Evolutionary conservation across 148 eudicot genomes (phyloP), one percentile per base, ranked within the genome.

Genomic region (Pharnaceum exiguum): DNA sequence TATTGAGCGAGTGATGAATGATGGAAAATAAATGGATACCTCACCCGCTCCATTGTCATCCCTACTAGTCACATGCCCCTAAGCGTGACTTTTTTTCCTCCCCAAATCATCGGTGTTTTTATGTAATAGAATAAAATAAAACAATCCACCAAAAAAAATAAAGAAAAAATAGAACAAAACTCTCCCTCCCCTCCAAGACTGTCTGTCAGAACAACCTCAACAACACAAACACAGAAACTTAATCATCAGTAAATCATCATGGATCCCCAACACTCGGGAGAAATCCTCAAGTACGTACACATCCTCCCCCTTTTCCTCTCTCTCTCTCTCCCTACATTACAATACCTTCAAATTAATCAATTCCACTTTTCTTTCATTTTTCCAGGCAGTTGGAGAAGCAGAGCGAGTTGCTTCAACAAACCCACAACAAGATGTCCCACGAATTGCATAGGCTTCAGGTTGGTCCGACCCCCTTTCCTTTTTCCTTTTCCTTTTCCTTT

Each of bases 351-450:
- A 13, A 24, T 44, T 45, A 21, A 12, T 18, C 27, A 23, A 28
- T 26, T 70, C 25, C 5, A 4, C 7, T 13, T 4, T 4, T 24
- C 5, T 13, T 3, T 9, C 11, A 16, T 31, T 46, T 16, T 1
- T 39, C 11, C 51, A 83, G 85, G 73, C 83, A 80, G 40, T 74
- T 82, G 75, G 84, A 76, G 68, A 79, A 82, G 71, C 79, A 79
- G 62, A 53, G 59, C 7, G 77, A 74, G 55, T 62, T 76, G 35
- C 77, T 79, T 13, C 57, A 63, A 62, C 73, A 81, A 46, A 76
- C 82, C 15, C 70, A 75, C 39, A 71, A 65, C 55, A 73, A 72
- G 16, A 78, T 84, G 82, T 60, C 83, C 21, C 77, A 75, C 35
- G 86, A 81, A 57, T 59, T 81, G 60, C 83, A 73, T 38, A 68